Evolutionary conservation across 2,329 filamentous ascomycete species (phyloP), one percentile per base, ranked within the genome.

Genomic region (Dothistroma septosporum): DNA sequence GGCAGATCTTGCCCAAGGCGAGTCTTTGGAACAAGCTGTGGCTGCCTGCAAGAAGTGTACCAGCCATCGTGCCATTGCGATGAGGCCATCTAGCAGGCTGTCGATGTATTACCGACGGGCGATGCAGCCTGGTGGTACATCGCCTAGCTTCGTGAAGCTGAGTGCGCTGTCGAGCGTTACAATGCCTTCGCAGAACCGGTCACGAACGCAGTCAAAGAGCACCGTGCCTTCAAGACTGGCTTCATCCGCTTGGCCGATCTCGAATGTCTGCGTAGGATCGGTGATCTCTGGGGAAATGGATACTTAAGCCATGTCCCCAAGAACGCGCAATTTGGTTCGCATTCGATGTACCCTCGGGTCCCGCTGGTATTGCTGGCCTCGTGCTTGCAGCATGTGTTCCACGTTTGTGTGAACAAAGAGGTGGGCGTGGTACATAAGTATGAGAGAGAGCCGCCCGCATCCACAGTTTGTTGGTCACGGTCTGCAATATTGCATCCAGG

Each of bases 51-150:
- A 24, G 31, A 63, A 64, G 9, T 48, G 41, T 0, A 64, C 62
- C 10, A 66, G 57, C 64, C 64, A 66, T 52, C 58, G 56, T 11
- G 62, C 64, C 55, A 63, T 61, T 2, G 56, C 53, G 22, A 64
- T 55, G 3, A 66, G 59, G 32, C 58, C 63, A 4, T 56, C 62
- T 0, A 66, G 57, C 3, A 66, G 47, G 1, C 58, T 53, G n/a
- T 61, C 60, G 22, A 66, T 63, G 11, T 61, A 60, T 44, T 32
- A 47, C 41, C 52, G 54, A 35, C 58, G 59, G 2, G 28, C 53
- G 50, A 60, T 59, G 52, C 60, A 59, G 31, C 48, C 53, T n/a
- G 56, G 28, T 11, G 60, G 47, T 11, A 21, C 7, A 9, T 44
- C 2, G 2, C 59, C 60, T 2, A 49, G 21, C 50, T 64, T 56